Evolutionary conservation across 352 stramenopile genomes (phyloP), one percentile per base, ranked within the genome.

Genomic region (Peronospora farinosa): DNA sequence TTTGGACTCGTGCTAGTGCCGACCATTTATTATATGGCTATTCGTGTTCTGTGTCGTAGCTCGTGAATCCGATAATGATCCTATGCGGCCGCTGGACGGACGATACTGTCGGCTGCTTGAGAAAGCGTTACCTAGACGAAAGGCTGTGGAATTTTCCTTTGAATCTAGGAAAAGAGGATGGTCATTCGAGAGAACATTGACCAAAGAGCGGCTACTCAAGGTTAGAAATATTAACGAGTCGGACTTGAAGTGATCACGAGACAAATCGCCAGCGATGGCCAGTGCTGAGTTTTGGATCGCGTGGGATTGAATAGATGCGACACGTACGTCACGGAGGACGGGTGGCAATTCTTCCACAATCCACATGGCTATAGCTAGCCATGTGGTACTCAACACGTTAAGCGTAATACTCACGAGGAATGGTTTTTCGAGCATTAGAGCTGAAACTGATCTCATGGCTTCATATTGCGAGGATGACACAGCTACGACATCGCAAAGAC

Each of bases 41-140:
- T 43, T 11, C 0, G 12, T 41, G 8, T 25, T 23, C 3, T 35
- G 31, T 46, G 44, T 35, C 28, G 47, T 31, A 32, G 42, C 38
- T 25, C 39, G 48, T 33, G 21, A 52, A 67, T 67, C 31, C 45
- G 52, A 44, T 30, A 60, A 56, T 67, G 59, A 63, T 35, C 47
- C 47, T 32, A 12, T 11, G 25, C 21, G 15, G 32, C 19, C 2
- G 32, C 44, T 30, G 45, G 27, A 45, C 38, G 15, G 13, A 28
- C 19, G n/a, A 19, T 15, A n/a, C 5, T 42, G 37, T 42, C 21
- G 37, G 19, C 37, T 28, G 37, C 28, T 33, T 25, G 3, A 21
- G 39, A 31, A 5, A n/a, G 39, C 49, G 21, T 44, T 47, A 46
- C 32, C 23, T 0, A 25, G 15, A 21, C 36, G 57, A 65, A 60